Conservation (phyloP, 2,329 filamentous ascomycete species). For the Ophiostoma pallidulum region DNA sequence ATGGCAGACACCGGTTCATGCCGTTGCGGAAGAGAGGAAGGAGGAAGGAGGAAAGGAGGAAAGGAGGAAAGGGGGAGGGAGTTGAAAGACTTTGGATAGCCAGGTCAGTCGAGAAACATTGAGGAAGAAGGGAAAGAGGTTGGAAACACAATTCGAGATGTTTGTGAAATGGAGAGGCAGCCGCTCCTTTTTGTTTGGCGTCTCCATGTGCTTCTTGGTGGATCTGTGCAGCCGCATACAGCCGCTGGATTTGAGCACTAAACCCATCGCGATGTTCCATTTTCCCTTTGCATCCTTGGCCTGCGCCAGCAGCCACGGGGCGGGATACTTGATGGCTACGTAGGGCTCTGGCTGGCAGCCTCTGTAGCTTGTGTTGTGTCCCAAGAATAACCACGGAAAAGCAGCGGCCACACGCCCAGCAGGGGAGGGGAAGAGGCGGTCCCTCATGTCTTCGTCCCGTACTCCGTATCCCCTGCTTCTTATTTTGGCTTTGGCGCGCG, state of each 20-base stretch:
- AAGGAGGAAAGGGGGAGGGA: not conserved
- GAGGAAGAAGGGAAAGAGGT: not conserved
- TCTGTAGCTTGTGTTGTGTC: not conserved
- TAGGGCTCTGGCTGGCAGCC: not conserved
- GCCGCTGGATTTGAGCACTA: not conserved
- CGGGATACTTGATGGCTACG: not conserved
- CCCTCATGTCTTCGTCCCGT: not conserved
- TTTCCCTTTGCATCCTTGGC: not conserved
- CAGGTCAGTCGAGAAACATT: not conserved
- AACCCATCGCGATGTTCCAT: not conserved
- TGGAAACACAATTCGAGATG: not conserved
- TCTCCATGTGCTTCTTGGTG: not conserved
- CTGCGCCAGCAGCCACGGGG: not conserved
- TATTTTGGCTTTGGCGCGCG: constrained; percentile 8
- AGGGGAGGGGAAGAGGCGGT: not conserved
- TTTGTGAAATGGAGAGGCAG: not conserved
- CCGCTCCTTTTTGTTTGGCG: constrained; percentile 2
- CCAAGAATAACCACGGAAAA: not conserved
- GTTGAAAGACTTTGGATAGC: not conserved
- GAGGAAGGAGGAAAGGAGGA: not conserved
- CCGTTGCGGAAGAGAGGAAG: too few relatives aligned
- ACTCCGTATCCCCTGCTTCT: too few relatives aligned
- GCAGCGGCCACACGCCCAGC: not conserved
- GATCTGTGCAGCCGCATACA: not conserved
- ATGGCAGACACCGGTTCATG: constrained; percentile 7